Evolutionary conservation across 2,329 filamentous ascomycete genomes (phyloP), one percentile per base, ranked within the genome.

Genomic region (Alternaria longipes): DNA sequence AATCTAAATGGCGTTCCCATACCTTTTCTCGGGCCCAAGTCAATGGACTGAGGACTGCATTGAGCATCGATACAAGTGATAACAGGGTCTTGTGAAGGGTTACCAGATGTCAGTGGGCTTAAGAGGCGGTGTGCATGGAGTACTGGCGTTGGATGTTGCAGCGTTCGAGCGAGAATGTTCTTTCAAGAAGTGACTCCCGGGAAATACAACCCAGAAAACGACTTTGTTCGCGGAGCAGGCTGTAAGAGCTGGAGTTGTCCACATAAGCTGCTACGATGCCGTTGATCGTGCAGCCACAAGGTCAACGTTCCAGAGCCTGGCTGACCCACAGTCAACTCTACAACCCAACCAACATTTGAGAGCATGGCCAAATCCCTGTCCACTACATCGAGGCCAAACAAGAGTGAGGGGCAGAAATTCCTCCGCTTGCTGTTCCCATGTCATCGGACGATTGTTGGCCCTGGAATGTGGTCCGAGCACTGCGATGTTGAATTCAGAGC

Each of bases 1-100:
- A 66, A 63, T 20, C 49, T 75, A 26, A 74, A 75, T 38, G 72
- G 74, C 49, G 62, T 75, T 20, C 73, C 74, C 20, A 71, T 76
- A 49, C 73, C 74, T 18, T 61, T 61, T 30, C 41, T 61, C 16
- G 45, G 38, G 16, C 34, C 42, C 14, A 54, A 56, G 42, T 47
- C 34, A 22, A 38, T 42, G 16, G 18, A 58, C 9, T 58, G 5
- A 58, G 44, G 18, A 22, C 28, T 2, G 12, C 14, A 16, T 41
- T 20, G 30, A 32, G 30, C 30, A 36, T 36, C 32, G 12, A 36
- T 36, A 12, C 32, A 36, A 6, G 32, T 6, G 32, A 36, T 11
- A 16, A 14, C 5, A 34, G 32, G 12, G 32, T 14, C 8, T 20
- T 11, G 7, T 18, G 20, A 14, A 24, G 46, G 14, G 24, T n/a